A percentile compares a stretch with the other conserved stretches of the same genome.
Evolutionary conservation across 1,284 basidiomycete genomes (phyloP).

Genomic region (Fomitopsis betulina): DNA sequence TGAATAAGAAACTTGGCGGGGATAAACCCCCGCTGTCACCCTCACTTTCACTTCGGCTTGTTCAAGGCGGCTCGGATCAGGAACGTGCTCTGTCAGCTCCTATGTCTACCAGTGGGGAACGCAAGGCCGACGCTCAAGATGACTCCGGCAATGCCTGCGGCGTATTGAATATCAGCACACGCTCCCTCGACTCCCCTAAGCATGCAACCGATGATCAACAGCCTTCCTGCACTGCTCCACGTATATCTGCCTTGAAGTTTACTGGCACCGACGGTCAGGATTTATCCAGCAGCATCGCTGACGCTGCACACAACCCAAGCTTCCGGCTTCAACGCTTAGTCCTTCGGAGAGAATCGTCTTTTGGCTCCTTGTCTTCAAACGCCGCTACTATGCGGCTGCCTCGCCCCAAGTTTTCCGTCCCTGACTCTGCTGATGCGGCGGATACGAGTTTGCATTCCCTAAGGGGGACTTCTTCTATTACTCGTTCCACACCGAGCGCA

Average conservation of each 20-base stretch:
- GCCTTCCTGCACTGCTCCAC: not conserved
- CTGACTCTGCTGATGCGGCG: not conserved
- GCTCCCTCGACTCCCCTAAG: not conserved
- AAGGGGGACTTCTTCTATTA: not conserved
- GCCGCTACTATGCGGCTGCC: not conserved
- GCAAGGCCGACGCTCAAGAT: not conserved
- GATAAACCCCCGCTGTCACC: not conserved
- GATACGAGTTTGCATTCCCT: not conserved
- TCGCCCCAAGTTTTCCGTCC: not conserved
- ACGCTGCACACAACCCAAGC: not conserved
- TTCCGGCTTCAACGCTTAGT: not conserved
- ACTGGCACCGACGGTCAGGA: not conserved
- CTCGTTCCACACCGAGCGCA: too few relatives aligned
- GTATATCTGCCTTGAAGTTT: not conserved
- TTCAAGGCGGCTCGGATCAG: not conserved
- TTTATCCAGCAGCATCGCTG: not conserved
- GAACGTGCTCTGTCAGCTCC: not conserved
- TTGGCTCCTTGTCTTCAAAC: not conserved
- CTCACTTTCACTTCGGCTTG: not conserved
- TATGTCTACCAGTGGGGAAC: not conserved
- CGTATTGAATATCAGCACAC: too few relatives aligned
- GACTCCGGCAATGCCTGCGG: too few relatives aligned
- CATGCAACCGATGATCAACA: not conserved
- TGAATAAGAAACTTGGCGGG: not conserved
- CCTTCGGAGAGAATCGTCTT: not conserved